A percentile compares a stretch with the other conserved stretches of the same genome.
phyloP scores from a whole-genome alignment of 2,329 filamentous ascomycete genomes.

The Alternaria gaisen region DNA sequence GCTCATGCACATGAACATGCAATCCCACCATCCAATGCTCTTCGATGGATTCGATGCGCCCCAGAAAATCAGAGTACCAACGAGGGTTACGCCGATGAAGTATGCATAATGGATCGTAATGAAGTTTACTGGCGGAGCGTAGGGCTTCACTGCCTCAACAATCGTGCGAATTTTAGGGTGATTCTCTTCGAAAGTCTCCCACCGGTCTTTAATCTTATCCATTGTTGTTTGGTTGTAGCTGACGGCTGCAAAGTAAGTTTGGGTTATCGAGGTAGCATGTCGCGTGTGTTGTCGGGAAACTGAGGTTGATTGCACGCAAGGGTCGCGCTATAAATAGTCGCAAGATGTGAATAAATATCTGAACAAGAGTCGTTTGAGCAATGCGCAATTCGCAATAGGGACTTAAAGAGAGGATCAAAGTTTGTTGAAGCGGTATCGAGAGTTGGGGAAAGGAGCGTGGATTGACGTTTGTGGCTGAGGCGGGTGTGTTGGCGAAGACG shows the following conservation, averaged over 20 bases:
- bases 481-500: conserved; percentile 18
- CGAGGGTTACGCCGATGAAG: conserved; percentile 25
- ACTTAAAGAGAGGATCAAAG: not conserved
- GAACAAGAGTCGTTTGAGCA: not conserved
- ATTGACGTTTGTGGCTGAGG: conserved; percentile 21
- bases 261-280: conserved; percentile 18
- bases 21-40: conserved; percentile 36
- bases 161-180: conserved; percentile 19
- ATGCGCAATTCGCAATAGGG: not conserved
- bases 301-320: conserved; percentile 7
- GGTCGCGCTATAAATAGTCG: conserved; percentile 15
- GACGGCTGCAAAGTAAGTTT: conserved; percentile 12
- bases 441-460: not conserved
- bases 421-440: conserved; percentile 5
- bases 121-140: conserved; percentile 34
- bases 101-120: conserved; percentile 36
- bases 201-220: conserved; percentile 18
- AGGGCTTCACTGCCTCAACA: conserved; percentile 24
- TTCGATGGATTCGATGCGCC: conserved; percentile 28
- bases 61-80: conserved; percentile 34
- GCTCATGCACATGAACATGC: conserved; percentile 31
- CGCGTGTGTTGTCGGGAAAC: conserved; percentile 1
- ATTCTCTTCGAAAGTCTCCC: conserved; percentile 15
- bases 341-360: conserved; percentile 9
- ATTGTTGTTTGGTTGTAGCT: conserved; percentile 14